Evolutionary conservation across 805 yeast species (phyloP), one percentile per base, ranked within the genome.

Genomic region (Saccharomycopsis sp.): DNA sequence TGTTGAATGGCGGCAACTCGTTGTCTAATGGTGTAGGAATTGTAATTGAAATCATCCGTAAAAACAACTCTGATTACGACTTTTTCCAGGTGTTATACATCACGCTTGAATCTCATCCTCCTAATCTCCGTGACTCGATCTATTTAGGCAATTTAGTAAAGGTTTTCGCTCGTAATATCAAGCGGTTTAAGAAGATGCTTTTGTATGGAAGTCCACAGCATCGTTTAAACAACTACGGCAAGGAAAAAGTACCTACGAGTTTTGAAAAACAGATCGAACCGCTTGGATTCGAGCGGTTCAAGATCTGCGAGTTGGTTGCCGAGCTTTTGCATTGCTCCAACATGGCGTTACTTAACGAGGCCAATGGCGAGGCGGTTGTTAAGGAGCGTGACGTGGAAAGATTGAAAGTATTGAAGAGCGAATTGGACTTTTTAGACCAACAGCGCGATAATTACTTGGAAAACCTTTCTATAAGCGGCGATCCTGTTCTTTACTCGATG

Each of bases 301-400:
- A 91, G 68, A 81, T 94, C 23, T 85, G 96, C 61, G 99, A 94
- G 72, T 75, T 94, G 56, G 83, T 94, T 54, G 99, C 99, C 0
- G 99, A 94, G 68, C 77, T 94, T 47, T 77, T 94, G 58, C 99
- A 94, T 72, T 94, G 99, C 69, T 90, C 97, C n/a, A 94, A 94
- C 72, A 94, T 94, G 98, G 89, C 87, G 0, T 77, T 91, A 19
- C 78, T 94, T 64, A 94, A 93, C 69, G 90, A 92, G 52, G 82
- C 80, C 47, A 78, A 78, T 56, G 90, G 92, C 57, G 85, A 89
- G 70, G 76, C 77, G 34, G 78, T 89, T 51, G 84, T 90, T 23
- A 71, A 72, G 44, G 83, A 85, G 58, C 79, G 97, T 54, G 96
- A 91, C 66, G 70, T 72, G 12, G 82, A 85, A 60, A 78, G 97